Conservation (phyloP, 805 yeast species). For the Metschnikowia anglica region DNA sequence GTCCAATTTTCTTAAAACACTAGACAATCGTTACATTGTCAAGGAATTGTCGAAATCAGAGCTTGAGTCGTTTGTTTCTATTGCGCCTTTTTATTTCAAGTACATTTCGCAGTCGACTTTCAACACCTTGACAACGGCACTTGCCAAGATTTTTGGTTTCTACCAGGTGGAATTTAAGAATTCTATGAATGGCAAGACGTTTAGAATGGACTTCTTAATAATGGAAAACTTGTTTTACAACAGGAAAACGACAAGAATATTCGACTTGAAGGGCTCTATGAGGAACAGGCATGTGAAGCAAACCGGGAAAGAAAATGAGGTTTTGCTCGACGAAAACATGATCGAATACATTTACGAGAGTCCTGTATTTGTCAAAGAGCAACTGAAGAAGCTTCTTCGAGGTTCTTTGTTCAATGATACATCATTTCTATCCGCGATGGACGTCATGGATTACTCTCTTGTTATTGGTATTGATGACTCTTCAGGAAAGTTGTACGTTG, state of each 20-base stretch:
- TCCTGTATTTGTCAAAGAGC: constrained; percentile 90
- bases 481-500: constrained; percentile 74
- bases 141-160: constrained; percentile 93
- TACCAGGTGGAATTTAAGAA: constrained; percentile 89
- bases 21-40: constrained; percentile 84
- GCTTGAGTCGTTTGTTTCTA: constrained; percentile 87
- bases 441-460: constrained; percentile 96
- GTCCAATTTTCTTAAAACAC: constrained; percentile 85
- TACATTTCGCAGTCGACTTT: constrained; percentile 93
- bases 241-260: constrained; percentile 76
- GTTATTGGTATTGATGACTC: constrained; percentile 84
- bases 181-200: constrained; percentile 68
- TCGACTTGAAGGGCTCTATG: constrained; percentile 97
- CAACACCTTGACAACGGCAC: constrained; percentile 90
- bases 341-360: constrained; percentile 95
- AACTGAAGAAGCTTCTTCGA: constrained; percentile 78
- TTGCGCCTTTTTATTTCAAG: constrained; percentile 95
- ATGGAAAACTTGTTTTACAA: constrained; percentile 95
- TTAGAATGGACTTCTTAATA: constrained; percentile 86
- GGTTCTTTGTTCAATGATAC: constrained; percentile 96
- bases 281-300: constrained; percentile 94
- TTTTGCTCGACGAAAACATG: constrained; percentile 94
- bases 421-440: constrained; percentile 89
- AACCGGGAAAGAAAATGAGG: constrained; percentile 94
- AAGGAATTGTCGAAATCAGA: constrained; percentile 88